Base-by-base conservation (phyloP, 2,329 filamentous ascomycete genomes). In the Trichophyton simii region DNA sequence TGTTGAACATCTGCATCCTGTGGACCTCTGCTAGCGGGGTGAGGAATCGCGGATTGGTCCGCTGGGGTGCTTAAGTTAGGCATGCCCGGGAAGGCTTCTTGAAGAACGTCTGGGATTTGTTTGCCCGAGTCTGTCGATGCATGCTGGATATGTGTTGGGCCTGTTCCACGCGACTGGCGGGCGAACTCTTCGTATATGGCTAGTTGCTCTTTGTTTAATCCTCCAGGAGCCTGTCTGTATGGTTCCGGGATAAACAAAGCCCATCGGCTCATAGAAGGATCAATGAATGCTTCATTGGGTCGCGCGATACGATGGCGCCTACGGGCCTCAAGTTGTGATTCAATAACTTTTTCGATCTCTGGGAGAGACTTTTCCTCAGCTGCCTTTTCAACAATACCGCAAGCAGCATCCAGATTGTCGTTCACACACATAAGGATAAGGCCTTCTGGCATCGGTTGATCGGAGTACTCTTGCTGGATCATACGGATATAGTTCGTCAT, bases 351-450 rank as follows among this genome's bases (percentile, higher is more conserved):
- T 72, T 99, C 92, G 63, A 99, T 97, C 72, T 99, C 94, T 1
- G 89, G 88, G 44, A 96, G 80, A 8, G 94, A 94, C 64, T 92
- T 88, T 69, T 95, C 89, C 72, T 97, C 92, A 2, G 94, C 95
- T 59, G 94, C 91, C 73, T 94, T 91, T 74, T 99, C 94, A 54
- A 99, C 95, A 65, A 96, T 89, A 67, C 84, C 87, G 71, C 94
- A 97, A 55, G 95, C 92, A 46, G 91, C 82, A 67, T 99, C 94
- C 34, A 99, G 82, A 72, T 99, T 99, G 66, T 95, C 92, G 72
- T 97, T 99, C 64, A 99, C 92, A 74, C 95, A 97, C 89, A 99
- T 96, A 61, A 97, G 83, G 64, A 99, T 94, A 36, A 94, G 89
- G 5, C 94, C 94, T 75, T 99, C 94, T 0, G 94, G 90, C 64